Percentiles rank a stretch among this genome's conserved stretches.
phyloP scores from a whole-genome alignment of 129 eudicot genomes.

The Gnaphalium uliginosum region DNA sequence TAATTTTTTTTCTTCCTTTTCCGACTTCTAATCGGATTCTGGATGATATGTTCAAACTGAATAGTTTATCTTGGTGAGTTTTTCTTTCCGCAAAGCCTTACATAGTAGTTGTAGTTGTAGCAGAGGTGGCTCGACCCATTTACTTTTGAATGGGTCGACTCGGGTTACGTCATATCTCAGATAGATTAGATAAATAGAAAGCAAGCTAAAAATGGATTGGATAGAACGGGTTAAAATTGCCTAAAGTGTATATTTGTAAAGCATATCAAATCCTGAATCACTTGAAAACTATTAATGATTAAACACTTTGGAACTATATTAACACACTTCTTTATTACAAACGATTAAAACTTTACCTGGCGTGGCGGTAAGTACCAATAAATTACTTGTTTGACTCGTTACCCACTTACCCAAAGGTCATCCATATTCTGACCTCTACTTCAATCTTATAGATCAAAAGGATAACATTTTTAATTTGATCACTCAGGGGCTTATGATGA shows the following conservation, averaged over 20 bases:
- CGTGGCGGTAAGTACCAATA: neutral
- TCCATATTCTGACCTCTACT: neutral
- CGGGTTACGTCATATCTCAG: neutral
- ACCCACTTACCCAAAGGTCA: neutral
- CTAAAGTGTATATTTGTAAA: neutral
- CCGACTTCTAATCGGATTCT: conserved; percentile 15
- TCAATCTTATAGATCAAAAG: conserved; percentile 14
- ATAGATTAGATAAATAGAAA: neutral
- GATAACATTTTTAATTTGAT: neutral
- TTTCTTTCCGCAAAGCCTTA: neutral
- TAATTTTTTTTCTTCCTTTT: conserved; percentile 32
- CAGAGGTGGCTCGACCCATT: neutral
- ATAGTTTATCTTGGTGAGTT: conserved; percentile 90
- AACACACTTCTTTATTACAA: neutral
- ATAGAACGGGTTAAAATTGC: neutral
- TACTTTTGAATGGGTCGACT: neutral
- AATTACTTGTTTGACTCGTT: neutral
- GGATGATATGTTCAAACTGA: conserved; percentile 32
- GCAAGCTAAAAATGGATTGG: neutral
- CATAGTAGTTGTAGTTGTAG: neutral
- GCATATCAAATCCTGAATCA: neutral
- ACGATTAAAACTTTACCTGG: too few relatives aligned
- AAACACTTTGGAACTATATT: too few relatives aligned
- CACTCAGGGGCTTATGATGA: conserved; percentile 81
- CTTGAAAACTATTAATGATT: neutral